Evolutionary conservation across 176 grass and related monocot species (phyloP).

Genomic region (Panicum miliaceum): DNA sequence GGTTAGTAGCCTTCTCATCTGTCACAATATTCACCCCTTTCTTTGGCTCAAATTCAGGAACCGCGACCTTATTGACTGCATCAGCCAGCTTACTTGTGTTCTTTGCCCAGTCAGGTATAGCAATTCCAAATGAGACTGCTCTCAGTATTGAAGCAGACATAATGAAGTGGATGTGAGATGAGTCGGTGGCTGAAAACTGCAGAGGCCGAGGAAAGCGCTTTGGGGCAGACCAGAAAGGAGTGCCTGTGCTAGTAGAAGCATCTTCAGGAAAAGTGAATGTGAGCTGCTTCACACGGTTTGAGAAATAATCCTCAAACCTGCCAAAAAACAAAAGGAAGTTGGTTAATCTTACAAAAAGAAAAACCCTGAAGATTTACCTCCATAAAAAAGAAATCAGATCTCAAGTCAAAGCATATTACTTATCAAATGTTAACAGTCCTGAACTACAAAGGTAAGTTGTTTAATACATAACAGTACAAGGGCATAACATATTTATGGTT

Average conservation of each 20-base stretch:
- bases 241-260: slow-evolving; percentile 66
- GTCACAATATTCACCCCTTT: slow-evolving; percentile 67
- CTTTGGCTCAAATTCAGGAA: slow-evolving; percentile 74
- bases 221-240: slow-evolving; percentile 81
- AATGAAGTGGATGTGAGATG: slow-evolving; percentile 61
- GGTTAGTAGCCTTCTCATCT: slow-evolving; percentile 69
- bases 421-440: not conserved
- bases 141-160: slow-evolving; percentile 77
- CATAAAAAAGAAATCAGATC: not conserved
- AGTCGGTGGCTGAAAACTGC: slow-evolving; percentile 65
- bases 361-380: not conserved
- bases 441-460: not conserved
- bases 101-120: slow-evolving; percentile 73
- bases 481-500: not conserved
- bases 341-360: slow-evolving; percentile 4
- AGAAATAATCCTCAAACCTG: slow-evolving; percentile 93
- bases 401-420: not conserved
- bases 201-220: slow-evolving; percentile 74
- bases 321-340: not conserved
- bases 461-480: not conserved
- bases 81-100: slow-evolving; percentile 54
- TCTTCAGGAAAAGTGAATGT: slow-evolving; percentile 87
- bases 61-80: slow-evolving; percentile 53
- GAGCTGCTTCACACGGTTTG: slow-evolving; percentile 82
- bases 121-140: slow-evolving; percentile 71